A percentile compares a stretch with the other conserved stretches of the same genome.
phyloP scores from a whole-genome alignment of 2,329 filamentous ascomycete genomes.

The Esteya vermicola region DNA sequence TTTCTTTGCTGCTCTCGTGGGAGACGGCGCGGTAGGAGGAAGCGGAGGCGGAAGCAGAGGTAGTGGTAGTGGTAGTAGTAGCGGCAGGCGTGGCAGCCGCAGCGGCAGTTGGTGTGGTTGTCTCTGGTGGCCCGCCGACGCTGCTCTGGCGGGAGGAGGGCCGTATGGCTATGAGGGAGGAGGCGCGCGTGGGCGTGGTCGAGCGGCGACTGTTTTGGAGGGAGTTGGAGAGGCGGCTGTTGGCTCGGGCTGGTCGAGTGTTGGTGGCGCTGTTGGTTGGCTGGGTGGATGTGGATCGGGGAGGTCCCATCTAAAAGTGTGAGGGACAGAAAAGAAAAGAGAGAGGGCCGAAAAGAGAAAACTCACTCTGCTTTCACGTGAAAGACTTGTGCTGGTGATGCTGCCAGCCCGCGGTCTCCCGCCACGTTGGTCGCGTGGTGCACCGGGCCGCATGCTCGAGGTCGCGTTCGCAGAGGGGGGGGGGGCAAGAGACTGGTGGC shows the following conservation, averaged over 20 bases:
- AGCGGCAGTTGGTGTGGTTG: background rate
- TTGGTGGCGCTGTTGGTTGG: conserved; percentile 7
- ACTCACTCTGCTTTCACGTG: background rate
- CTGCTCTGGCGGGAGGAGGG: background rate
- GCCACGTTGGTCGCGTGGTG: conserved; percentile 13
- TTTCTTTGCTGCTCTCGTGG: conserved; percentile 45
- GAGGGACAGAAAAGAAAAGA: background rate
- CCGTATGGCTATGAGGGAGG: too few species aligned
- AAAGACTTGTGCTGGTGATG: background rate
- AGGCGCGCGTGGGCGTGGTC: background rate
- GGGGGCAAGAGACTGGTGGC: too few species aligned
- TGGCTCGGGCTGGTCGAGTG: too few species aligned
- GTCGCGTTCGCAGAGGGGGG: too few species aligned
- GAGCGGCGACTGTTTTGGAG: too few species aligned
- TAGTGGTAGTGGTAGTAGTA: conserved; percentile 8
- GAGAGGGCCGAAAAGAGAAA: background rate
- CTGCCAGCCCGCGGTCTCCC: conserved; percentile 4
- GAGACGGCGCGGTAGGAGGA: conserved; percentile 29
- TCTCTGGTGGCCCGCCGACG: background rate
- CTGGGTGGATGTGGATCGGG: conserved; percentile 15
- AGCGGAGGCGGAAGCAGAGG: background rate
- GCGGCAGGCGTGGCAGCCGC: background rate
- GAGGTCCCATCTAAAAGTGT: conserved; percentile 12
- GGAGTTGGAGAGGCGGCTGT: too few species aligned
- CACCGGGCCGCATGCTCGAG: conserved; percentile 9